A percentile compares a stretch with the other conserved stretches of the same genome.
Conservation (phyloP, 768 basidiomycete species). For the Macrolepiota dolichaula region DNA sequence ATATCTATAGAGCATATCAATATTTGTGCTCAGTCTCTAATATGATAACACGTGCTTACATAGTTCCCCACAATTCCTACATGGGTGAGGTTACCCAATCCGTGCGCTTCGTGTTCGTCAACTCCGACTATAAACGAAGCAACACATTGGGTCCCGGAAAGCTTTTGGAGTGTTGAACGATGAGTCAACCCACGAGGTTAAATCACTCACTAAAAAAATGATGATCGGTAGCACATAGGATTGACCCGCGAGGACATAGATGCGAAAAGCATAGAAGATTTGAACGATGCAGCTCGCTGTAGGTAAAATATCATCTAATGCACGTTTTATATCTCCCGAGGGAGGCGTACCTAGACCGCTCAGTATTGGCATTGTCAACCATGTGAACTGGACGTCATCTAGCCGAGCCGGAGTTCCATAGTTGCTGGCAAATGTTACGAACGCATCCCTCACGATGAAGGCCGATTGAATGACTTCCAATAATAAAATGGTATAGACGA, state of each 20-base stretch:
- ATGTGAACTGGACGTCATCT: constrained; percentile 18
- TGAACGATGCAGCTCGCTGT: constrained; percentile 4
- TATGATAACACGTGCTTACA: not conserved
- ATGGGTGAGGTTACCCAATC: not conserved
- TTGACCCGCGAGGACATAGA: not conserved
- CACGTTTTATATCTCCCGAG: not conserved
- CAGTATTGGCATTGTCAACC: constrained; percentile 26
- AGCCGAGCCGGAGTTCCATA: constrained; percentile 23
- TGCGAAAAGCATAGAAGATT: constrained; percentile 3
- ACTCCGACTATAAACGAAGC: constrained; percentile 1
- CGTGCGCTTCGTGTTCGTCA: not conserved
- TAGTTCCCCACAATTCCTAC: not conserved
- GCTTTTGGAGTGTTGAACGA: not conserved
- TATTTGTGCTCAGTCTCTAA: not conserved
- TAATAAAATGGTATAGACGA: constrained; percentile 23
- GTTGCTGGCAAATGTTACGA: constrained; percentile 21
- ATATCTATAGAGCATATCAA: constrained; percentile 19
- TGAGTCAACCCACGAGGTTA: not conserved
- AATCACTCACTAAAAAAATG: not conserved
- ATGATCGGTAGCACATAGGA: not conserved
- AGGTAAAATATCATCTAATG: not conserved
- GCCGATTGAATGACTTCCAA: constrained; percentile 27
- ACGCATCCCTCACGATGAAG: constrained; percentile 22
- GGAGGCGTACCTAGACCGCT: constrained; percentile 20
- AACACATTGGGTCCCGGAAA: constrained; percentile 9